Evolutionary conservation across 305 asterid species (phyloP).

Genomic region (Petunia hybrid): DNA sequence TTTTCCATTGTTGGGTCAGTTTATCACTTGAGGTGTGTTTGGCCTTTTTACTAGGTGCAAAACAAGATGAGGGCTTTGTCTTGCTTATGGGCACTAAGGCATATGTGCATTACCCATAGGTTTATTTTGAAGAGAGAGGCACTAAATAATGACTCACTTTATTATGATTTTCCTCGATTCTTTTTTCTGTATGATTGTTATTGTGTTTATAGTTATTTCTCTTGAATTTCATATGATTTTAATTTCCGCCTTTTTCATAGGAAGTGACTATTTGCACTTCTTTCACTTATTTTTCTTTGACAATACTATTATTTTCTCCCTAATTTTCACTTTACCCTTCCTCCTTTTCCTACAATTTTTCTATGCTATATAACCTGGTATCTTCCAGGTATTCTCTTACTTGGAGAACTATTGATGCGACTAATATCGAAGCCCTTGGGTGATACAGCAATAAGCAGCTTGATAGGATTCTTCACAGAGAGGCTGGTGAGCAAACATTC

Average conservation of each 20-base stretch:
- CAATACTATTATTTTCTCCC: not conserved
- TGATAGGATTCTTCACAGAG: conserved; percentile 82
- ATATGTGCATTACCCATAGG: not conserved
- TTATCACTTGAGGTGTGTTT: conserved; percentile 23
- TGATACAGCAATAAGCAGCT: conserved; percentile 68
- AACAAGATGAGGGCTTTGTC: not conserved
- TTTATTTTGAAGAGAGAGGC: conserved; percentile 18
- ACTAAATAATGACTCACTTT: conserved; percentile 5
- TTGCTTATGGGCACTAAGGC: not conserved
- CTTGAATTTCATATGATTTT: not conserved
- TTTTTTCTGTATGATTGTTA: not conserved
- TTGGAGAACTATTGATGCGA: conserved; percentile 72
- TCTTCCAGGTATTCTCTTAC: conserved; percentile 78
- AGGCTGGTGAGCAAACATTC: conserved; percentile 75
- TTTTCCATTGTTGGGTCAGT: not conserved
- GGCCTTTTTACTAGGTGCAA: not conserved
- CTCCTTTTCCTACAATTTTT: not conserved
- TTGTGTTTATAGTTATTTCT: not conserved
- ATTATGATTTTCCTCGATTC: not conserved
- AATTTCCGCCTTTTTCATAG: not conserved
- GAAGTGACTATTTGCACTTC: conserved; percentile 16
- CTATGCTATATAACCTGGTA: conserved; percentile 31
- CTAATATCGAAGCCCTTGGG: conserved; percentile 63
- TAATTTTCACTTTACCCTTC: not conserved
- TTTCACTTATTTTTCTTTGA: not conserved